A percentile compares a stretch with the other conserved stretches of the same genome.
phyloP scores from a whole-genome alignment of 371 early-diverging fungal species.

The Lichtheimia ornata region DNA sequence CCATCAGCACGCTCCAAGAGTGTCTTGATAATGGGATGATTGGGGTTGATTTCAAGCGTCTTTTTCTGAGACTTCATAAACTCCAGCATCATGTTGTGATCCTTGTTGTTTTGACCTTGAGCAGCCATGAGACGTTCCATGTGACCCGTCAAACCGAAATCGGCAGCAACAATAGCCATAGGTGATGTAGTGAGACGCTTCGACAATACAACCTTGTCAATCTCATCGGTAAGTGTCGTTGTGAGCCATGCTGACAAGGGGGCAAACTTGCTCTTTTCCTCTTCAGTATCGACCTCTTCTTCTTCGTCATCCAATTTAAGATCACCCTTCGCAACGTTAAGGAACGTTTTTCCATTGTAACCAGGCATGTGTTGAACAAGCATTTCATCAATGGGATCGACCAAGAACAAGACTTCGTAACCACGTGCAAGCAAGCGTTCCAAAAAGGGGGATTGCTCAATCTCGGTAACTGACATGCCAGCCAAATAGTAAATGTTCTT shows the following conservation, averaged over 20 bases:
- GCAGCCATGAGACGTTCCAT: slow-evolving; percentile 85
- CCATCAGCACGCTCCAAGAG: slow-evolving; percentile 55
- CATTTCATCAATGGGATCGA: slow-evolving; percentile 94
- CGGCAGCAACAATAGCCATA: slow-evolving; percentile 71
- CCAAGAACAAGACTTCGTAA: slow-evolving; percentile 89
- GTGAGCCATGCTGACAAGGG: slow-evolving; percentile 73
- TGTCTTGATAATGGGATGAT: slow-evolving; percentile 65
- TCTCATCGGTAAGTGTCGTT: slow-evolving; percentile 56
- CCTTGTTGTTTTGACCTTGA: slow-evolving; percentile 54
- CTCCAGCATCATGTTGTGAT: slow-evolving; percentile 59
- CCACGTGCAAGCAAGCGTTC: slow-evolving; percentile 84
- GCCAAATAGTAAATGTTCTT: slow-evolving; percentile 88
- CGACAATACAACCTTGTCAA: slow-evolving; percentile 80
- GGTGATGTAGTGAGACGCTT: slow-evolving; percentile 78
- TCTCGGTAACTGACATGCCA: slow-evolving; percentile 70
- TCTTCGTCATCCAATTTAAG: slow-evolving; percentile 78
- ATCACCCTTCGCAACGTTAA: slow-evolving; percentile 83
- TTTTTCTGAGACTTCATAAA: slow-evolving; percentile 70
- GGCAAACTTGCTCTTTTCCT: slow-evolving; percentile 57
- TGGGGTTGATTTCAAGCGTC: slow-evolving; percentile 86
- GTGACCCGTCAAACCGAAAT: slow-evolving; percentile 78
- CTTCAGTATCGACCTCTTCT: slow-evolving; percentile 45
- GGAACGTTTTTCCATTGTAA: slow-evolving; percentile 80
- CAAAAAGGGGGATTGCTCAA: slow-evolving; percentile 83
- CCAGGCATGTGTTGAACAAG: slow-evolving; percentile 69